Evolutionary conservation across 805 yeast genomes (phyloP).

Genomic region (Yamadazyma akitaensis): DNA sequence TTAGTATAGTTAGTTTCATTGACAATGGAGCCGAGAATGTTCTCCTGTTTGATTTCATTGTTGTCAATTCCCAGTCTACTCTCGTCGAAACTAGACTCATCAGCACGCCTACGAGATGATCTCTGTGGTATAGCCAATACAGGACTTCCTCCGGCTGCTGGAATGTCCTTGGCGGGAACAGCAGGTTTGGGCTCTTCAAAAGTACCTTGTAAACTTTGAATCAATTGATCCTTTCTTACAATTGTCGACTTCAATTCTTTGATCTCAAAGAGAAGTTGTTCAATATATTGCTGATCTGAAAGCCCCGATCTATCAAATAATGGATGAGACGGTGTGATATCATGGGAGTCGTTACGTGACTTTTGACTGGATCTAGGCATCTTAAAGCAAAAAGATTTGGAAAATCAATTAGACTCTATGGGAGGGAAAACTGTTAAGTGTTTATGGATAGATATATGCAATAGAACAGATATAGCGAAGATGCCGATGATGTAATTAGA

Average conservation of each 20-base stretch:
- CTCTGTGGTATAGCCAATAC: conserved; percentile 20
- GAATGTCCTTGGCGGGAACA: neutral
- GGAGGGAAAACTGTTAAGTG: neutral
- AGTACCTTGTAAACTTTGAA: conserved; percentile 15
- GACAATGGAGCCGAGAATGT: neutral
- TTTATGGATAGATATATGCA: neutral
- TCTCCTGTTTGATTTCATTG: neutral
- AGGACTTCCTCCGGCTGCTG: neutral
- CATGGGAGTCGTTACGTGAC: conserved; percentile 2
- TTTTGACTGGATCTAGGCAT: neutral
- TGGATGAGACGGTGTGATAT: conserved; percentile 33
- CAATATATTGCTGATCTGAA: conserved; percentile 30
- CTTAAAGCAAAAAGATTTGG: neutral
- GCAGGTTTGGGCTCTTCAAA: neutral
- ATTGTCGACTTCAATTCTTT: conserved; percentile 27
- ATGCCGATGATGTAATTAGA: neutral
- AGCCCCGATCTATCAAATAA: conserved; percentile 29
- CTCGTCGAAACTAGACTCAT: neutral
- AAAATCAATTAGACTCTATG: neutral
- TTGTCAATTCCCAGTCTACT: neutral
- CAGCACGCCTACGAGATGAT: conserved; percentile 19
- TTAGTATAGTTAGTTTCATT: neutral
- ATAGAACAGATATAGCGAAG: neutral
- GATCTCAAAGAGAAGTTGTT: conserved; percentile 33
- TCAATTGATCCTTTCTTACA: conserved; percentile 13